Evolutionary conservation across 1,284 basidiomycete species (phyloP).

Genomic region (Apiotrichum siamense): DNA sequence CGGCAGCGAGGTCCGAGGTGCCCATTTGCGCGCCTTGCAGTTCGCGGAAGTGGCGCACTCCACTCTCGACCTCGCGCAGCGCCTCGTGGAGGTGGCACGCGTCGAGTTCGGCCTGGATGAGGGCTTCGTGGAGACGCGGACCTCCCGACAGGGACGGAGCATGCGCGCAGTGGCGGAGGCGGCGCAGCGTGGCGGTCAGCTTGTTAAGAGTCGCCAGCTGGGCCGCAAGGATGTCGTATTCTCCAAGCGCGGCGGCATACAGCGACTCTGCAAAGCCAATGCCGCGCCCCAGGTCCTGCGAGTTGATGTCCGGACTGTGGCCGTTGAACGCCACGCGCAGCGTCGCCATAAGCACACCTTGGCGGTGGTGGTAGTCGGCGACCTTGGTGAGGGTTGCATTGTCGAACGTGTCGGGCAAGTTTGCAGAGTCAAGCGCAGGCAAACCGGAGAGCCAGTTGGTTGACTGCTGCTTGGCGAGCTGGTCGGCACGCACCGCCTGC

Average conservation of each 20-base stretch:
- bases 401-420: conserved; percentile 20
- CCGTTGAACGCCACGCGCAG: conserved; percentile 60
- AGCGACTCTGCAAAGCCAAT: conserved; percentile 73
- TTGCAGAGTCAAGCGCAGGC: conserved; percentile 11
- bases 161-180: conserved; percentile 22
- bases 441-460: conserved; percentile 60
- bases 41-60: conserved; percentile 31
- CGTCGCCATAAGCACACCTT: conserved; percentile 63
- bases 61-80: conserved; percentile 30
- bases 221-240: conserved; percentile 26
- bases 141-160: conserved; percentile 22
- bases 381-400: conserved; percentile 26
- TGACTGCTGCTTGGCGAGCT: conserved; percentile 60
- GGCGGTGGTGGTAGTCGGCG: conserved; percentile 66
- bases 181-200: conserved; percentile 7
- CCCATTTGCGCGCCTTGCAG: conserved; percentile 24
- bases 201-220: conserved; percentile 10
- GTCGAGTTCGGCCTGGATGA: conserved; percentile 20
- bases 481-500: conserved; percentile 63
- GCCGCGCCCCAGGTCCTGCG: conserved; percentile 76
- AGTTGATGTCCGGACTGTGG: conserved; percentile 76
- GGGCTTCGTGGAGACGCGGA: conserved; percentile 6
- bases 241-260: conserved; percentile 58
- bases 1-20: conserved; percentile 18
- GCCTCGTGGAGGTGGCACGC: conserved; percentile 24